These are phyloP conservation scores for Ustilago shanxiensis DNA, from an alignment of 1,284 basidiomycete genomes.

Conservation along the genomic window DNA sequence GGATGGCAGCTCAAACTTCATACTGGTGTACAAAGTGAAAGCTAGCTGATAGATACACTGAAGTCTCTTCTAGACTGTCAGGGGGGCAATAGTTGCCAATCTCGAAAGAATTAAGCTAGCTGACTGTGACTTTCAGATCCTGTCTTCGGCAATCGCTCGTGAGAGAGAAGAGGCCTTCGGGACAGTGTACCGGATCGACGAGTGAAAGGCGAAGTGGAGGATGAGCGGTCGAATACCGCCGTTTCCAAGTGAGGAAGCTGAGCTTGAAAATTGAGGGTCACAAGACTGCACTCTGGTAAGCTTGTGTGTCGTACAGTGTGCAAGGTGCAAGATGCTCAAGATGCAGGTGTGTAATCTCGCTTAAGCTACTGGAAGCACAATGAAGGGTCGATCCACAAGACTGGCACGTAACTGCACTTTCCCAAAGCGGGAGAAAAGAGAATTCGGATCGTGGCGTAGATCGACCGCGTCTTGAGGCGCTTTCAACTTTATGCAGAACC, in stretches of 20 bases:
- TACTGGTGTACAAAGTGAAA: conserved; percentile 5
- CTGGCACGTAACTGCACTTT: conserved; percentile 7
- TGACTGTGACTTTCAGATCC: conserved; percentile 1
- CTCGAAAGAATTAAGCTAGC: not conserved
- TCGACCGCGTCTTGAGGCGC: conserved; percentile 4
- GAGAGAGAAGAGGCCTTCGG: not conserved
- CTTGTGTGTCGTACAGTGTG: not conserved
- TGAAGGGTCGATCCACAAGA: conserved; percentile 6
- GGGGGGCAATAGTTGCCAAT: conserved; percentile 16
- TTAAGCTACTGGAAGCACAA: not conserved
- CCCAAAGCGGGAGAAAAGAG: conserved; percentile 5
- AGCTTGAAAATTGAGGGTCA: conserved; percentile 9
- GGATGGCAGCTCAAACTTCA: conserved; percentile 30
- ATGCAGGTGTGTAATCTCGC: conserved; percentile 17
- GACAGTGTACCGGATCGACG: not conserved
- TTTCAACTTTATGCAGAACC: not conserved
- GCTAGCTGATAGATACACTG: not conserved
- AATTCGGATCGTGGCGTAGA: conserved; percentile 16
- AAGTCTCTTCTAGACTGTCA: not conserved
- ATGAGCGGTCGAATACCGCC: conserved; percentile 1
- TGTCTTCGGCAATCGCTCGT: not conserved
- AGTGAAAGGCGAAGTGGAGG: not conserved
- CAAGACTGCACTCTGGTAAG: conserved; percentile 6
- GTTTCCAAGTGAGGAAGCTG: not conserved
- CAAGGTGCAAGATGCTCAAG: too few relatives aligned